Evolutionary conservation across 768 basidiomycete genomes (phyloP).

Genomic region (Amanita jacksonii): DNA sequence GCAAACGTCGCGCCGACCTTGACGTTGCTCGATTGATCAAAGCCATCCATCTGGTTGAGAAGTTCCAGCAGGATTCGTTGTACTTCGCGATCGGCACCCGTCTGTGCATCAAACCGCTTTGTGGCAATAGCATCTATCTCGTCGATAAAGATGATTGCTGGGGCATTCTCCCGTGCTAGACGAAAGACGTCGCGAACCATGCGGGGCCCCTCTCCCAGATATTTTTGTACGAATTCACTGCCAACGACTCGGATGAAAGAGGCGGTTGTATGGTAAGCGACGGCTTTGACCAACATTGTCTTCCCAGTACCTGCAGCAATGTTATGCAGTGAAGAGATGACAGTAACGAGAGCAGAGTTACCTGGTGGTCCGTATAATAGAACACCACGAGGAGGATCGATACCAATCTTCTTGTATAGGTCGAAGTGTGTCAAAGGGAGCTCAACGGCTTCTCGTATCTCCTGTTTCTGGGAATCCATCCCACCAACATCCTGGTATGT

Average conservation of each 20-base stretch:
- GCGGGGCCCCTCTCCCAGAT: conserved; percentile 96
- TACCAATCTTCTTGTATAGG: conserved; percentile 98
- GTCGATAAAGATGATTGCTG: conserved; percentile 98
- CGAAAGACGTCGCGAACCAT: conserved; percentile 99
- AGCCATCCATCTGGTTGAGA: conserved; percentile 99
- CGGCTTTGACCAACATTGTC: conserved; percentile 99
- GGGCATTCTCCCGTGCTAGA: conserved; percentile 92
- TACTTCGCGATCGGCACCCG: conserved; percentile 97
- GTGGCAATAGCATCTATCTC: conserved; percentile 99
- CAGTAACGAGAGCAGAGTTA: conserved; percentile 20
- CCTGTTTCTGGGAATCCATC: conserved; percentile 97
- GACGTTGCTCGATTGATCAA: conserved; percentile 97
- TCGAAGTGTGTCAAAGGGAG: conserved; percentile 95
- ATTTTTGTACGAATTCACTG: conserved; percentile 98
- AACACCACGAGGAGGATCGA: conserved; percentile 97
- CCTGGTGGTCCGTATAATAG: conserved; percentile 96
- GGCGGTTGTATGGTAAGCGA: conserved; percentile 95
- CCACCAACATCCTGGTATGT: conserved; percentile 92
- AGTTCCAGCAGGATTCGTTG: conserved; percentile 96
- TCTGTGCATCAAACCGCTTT: conserved; percentile 99
- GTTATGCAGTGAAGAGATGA: background rate
- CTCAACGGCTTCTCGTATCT: conserved; percentile 97
- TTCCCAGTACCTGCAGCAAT: conserved; percentile 77
- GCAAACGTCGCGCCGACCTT: conserved; percentile 51
- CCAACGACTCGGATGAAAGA: conserved; percentile 98